Conservation (phyloP, 305 asterid genomes). For the Ajuga reptans region DNA sequence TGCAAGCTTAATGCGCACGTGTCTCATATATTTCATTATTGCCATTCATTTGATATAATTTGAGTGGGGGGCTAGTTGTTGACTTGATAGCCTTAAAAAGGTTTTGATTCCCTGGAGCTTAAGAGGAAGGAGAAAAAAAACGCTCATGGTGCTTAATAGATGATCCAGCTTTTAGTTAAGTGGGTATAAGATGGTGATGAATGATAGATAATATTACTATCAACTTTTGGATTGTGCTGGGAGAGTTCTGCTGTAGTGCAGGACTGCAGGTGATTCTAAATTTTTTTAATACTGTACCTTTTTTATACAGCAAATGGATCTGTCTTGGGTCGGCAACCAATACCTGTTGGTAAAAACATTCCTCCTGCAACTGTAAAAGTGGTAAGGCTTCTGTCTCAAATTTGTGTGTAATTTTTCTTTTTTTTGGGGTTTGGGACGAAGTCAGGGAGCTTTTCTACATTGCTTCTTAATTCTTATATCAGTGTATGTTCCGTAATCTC, state of each 20-base stretch:
- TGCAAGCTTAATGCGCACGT: neutral
- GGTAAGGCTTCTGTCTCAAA: conserved; percentile 36
- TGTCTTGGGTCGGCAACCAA: conserved; percentile 49
- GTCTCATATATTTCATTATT: neutral
- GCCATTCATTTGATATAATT: neutral
- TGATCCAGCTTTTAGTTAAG: neutral
- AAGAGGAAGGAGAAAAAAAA: neutral
- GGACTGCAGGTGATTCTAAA: conserved; percentile 2
- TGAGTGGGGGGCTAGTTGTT: neutral
- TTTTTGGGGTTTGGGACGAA: neutral
- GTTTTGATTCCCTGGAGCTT: neutral
- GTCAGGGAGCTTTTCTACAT: neutral
- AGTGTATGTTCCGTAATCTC: neutral
- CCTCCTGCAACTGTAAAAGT: conserved; percentile 82
- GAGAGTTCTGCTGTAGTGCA: neutral
- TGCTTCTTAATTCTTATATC: neutral
- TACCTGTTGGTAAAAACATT: conserved; percentile 56
- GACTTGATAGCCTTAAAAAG: neutral
- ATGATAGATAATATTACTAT: neutral
- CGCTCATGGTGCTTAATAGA: neutral
- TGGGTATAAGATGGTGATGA: neutral
- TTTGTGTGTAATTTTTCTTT: neutral
- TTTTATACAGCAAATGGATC: conserved; percentile 55
- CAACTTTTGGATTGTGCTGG: neutral
- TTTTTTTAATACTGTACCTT: conserved; percentile 6